phyloP scores from a whole-genome alignment of 495 filamentous ascomycete genomes.

The Aspergillus hancockii region DNA sequence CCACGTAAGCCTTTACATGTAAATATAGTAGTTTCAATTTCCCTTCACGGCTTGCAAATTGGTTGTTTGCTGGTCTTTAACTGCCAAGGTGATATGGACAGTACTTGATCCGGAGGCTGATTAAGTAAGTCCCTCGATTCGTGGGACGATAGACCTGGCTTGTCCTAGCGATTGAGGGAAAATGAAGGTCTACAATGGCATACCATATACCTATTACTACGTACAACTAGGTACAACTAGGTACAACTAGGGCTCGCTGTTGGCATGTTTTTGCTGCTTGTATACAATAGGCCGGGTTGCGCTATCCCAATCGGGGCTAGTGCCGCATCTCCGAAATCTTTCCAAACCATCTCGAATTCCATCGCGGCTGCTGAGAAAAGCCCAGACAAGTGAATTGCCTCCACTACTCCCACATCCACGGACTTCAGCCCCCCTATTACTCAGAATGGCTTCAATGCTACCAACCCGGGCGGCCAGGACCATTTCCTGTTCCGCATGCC shows the following conservation, averaged over 20 bases:
- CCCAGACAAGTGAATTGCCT: conserved; percentile 35
- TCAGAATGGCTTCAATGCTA: conserved; percentile 42
- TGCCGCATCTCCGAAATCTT: conserved; percentile 28
- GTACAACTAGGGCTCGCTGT: neutral
- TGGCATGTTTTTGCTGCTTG: neutral
- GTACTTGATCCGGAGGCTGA: too few relatives aligned
- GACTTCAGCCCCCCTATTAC: conserved; percentile 12
- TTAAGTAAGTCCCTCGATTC: too few relatives aligned
- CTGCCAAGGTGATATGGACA: neutral
- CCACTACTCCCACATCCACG: conserved; percentile 24
- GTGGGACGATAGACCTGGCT: too few relatives aligned
- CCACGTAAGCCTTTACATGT: neutral
- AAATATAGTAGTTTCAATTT: neutral
- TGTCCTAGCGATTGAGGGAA: too few relatives aligned
- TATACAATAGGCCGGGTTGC: neutral
- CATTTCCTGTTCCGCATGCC: conserved; percentile 35
- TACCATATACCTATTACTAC: too few relatives aligned
- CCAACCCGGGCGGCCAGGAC: conserved; percentile 38
- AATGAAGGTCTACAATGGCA: too few relatives aligned
- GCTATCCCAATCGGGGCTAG: conserved; percentile 25
- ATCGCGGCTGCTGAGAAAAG: conserved; percentile 21
- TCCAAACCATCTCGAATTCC: conserved; percentile 23
- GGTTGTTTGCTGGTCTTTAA: neutral
- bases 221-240: neutral
- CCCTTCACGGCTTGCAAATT: neutral